phyloP scores from a whole-genome alignment of 345 rosid species.

The Capsella bursapastoris region DNA sequence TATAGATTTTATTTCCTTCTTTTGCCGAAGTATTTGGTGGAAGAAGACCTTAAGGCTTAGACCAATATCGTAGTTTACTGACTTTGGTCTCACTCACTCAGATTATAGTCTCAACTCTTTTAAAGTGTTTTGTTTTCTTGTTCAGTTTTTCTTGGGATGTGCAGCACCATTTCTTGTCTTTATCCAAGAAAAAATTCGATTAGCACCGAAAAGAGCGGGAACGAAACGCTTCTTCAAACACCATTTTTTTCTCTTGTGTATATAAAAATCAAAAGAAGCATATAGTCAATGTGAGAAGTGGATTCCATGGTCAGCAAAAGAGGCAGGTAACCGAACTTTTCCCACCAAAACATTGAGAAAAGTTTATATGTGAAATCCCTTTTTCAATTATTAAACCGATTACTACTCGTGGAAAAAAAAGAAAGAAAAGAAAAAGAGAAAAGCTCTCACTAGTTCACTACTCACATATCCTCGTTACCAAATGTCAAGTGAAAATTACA shows the following conservation, averaged over 20 bases:
- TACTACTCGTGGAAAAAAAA: constrained; percentile 19
- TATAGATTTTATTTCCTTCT: neutral
- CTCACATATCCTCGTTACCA: constrained; percentile 21
- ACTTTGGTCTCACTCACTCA: constrained; percentile 45
- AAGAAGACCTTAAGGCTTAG: neutral
- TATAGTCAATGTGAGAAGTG: constrained; percentile 43
- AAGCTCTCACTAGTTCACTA: neutral
- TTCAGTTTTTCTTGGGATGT: constrained; percentile 38
- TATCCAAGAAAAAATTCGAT: constrained; percentile 36
- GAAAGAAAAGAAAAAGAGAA: neutral
- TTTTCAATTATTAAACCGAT: constrained; percentile 40
- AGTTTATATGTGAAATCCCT: constrained; percentile 24
- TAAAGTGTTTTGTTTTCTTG: constrained; percentile 40
- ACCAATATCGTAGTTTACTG: constrained; percentile 41
- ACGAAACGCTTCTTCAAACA: constrained; percentile 33
- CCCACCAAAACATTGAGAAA: constrained; percentile 33
- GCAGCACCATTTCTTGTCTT: constrained; percentile 38
- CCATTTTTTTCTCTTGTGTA: constrained; percentile 18
- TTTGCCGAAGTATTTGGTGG: constrained; percentile 35
- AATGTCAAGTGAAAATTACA: constrained; percentile 7
- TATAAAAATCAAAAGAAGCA: constrained; percentile 32
- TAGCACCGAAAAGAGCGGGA: constrained; percentile 48
- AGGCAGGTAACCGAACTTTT: constrained; percentile 41
- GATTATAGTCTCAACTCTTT: constrained; percentile 28
- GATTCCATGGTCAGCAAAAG: constrained; percentile 48